A percentile compares a stretch with the other conserved stretches of the same genome.
These are phyloP conservation scores for Lepidium aucheri DNA, from an alignment of 345 rosid species.

Conservation along the genomic window DNA sequence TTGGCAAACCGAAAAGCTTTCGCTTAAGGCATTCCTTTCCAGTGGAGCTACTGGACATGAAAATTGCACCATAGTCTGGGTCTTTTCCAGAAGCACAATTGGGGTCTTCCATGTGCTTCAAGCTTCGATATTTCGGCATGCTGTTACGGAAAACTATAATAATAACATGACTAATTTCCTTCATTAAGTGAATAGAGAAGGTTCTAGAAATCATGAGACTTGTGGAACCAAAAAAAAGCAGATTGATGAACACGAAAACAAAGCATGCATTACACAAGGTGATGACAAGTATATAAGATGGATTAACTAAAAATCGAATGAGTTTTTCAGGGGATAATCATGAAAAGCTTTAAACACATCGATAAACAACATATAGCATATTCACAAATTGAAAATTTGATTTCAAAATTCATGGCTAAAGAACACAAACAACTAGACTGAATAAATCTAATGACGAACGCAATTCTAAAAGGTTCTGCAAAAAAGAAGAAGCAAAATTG, in stretches of 20 bases:
- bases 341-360: background rate
- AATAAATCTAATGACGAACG: background rate
- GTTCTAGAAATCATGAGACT: background rate
- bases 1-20: constrained; percentile 56
- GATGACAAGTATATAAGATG: background rate
- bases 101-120: constrained; percentile 18
- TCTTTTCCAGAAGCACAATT: constrained; percentile 24
- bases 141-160: constrained; percentile 30
- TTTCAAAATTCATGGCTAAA: no score
- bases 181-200: background rate
- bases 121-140: constrained; percentile 10
- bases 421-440: background rate
- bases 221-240: background rate
- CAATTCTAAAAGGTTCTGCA: background rate
- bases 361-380: background rate
- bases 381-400: background rate
- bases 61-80: constrained; percentile 61
- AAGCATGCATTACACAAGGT: background rate
- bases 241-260: background rate
- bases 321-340: background rate
- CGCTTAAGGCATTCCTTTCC: constrained; percentile 41
- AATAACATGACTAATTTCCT: constrained; percentile 13
- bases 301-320: background rate
- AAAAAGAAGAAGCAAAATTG: background rate
- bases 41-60: constrained; percentile 49